phyloP scores from a whole-genome alignment of 495 filamentous ascomycete species.

The Daldinia caldariorum region DNA sequence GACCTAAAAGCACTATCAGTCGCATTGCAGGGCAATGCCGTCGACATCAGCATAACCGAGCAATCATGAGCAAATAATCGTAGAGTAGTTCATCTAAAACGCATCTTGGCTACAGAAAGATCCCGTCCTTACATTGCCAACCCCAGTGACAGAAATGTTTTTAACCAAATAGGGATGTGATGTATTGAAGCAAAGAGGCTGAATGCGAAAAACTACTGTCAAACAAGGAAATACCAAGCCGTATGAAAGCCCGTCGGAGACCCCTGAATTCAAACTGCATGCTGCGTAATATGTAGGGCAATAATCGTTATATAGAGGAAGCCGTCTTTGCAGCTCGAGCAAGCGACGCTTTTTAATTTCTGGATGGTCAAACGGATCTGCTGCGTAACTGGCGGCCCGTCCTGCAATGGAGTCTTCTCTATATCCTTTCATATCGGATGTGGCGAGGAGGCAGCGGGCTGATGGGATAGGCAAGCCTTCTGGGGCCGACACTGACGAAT shows the following conservation, averaged over 20 bases:
- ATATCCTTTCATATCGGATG: conserved; percentile 27
- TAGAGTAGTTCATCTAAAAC: conserved; percentile 22
- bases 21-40: conserved; percentile 35
- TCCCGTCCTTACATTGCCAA: conserved; percentile 15
- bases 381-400: background rate
- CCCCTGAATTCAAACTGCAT: conserved; percentile 9
- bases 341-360: conserved; percentile 7
- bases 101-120: conserved; percentile 39
- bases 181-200: conserved; percentile 38
- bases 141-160: conserved; percentile 11
- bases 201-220: conserved; percentile 29
- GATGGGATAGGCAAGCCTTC: conserved; percentile 35
- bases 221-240: conserved; percentile 8
- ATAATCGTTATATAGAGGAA: conserved; percentile 34
- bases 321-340: conserved; percentile 23
- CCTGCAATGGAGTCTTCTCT: conserved; percentile 39
- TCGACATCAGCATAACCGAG: conserved; percentile 7
- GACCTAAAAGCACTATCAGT: conserved; percentile 10
- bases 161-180: conserved; percentile 34
- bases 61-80: conserved; percentile 12
- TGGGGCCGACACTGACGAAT: conserved; percentile 22
- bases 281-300: conserved; percentile 22
- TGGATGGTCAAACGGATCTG: conserved; percentile 9
- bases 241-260: conserved; percentile 6
- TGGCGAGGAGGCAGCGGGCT: conserved; percentile 26